phyloP scores from a whole-genome alignment of 148 eudicot genomes.

The Silene conica region DNA sequence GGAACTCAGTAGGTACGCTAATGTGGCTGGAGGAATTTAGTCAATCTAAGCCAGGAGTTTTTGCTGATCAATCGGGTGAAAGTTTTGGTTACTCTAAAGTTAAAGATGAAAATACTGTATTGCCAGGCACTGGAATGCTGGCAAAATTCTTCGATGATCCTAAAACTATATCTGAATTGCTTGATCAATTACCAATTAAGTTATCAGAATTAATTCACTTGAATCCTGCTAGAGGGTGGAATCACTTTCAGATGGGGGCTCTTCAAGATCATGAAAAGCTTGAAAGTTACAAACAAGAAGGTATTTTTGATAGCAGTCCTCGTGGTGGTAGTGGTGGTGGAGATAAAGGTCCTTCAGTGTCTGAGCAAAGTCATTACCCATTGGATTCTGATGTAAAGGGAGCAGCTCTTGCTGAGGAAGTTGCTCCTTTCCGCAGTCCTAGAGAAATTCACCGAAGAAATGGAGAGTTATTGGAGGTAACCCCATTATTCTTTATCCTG shows the following conservation, averaged over 20 bases:
- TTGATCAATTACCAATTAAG: constrained; percentile 40
- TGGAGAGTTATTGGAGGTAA: constrained; percentile 94
- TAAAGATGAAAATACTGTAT: constrained; percentile 26
- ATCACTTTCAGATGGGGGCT: constrained; percentile 40
- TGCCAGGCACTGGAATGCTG: constrained; percentile 38
- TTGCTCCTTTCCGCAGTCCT: constrained; percentile 55
- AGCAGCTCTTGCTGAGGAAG: constrained; percentile 23
- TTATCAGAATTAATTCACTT: constrained; percentile 40
- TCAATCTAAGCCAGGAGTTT: constrained; percentile 24
- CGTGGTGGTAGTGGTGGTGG: constrained; percentile 21
- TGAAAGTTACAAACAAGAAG: constrained; percentile 46
- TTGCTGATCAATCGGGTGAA: constrained; percentile 26
- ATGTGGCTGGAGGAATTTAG: constrained; percentile 40
- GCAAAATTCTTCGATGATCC: constrained; percentile 45
- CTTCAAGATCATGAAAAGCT: constrained; percentile 41
- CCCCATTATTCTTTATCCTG: constrained; percentile 6
- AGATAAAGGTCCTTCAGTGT: constrained; percentile 39
- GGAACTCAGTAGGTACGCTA: constrained; percentile 30
- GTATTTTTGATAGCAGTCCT: constrained; percentile 35
- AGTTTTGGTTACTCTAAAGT: constrained; percentile 23
- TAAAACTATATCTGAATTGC: constrained; percentile 35
- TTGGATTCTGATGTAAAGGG: constrained; percentile 34
- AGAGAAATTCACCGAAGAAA: constrained; percentile 67
- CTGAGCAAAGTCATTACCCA: constrained; percentile 43
- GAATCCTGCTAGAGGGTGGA: constrained; percentile 62